Base-by-base conservation (phyloP, 345 rosid genomes). In the Alliaria petiolata region DNA sequence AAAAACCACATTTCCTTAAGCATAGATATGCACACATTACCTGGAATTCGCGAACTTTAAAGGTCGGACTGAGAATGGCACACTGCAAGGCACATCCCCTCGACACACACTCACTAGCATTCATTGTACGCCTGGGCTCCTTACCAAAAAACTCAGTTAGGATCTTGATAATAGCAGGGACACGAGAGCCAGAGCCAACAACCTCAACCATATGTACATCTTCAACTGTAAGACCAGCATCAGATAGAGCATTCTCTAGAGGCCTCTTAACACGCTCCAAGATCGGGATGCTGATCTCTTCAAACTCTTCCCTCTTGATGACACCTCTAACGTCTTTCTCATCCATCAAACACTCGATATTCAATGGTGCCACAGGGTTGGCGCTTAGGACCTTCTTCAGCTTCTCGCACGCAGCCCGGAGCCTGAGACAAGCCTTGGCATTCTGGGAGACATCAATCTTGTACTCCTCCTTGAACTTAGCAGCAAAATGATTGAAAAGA, bases 61-160 rank as follows among this genome's bases (percentile, higher is more conserved):
- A 95, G 3, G 97, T 92, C 17, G 99, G 99, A 59, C 99, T 95
- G 63, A 95, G 95, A 61, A 95, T 92, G 8, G 99, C 99, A 83
- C 99, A 95, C 69, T 95, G 82, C 71, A 95, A 78, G 62, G 99
- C 98, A 63, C 86, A 83, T 3, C 98, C 99, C 60, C 89, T 87
- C 0, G 98, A 85, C 51, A 95, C 98, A 78, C 98, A 92, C 82
- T 95, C 99, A 70, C 97, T 95, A 4, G 99, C 97, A 81, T 95
- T 95, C 99, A 95, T 89, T 15, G 98, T 89, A 13, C 96, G 88
- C 73, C 97, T 83, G 4, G 97, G 98, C 80, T 92, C 99, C 81
- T 95, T 95, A n/a, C 99, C 96, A 33, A 95, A 95, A 77, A 95
- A 89, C 47, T 92, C 98, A 0, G 97, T 84, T 53, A 95, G 53